Percentiles rank a stretch among this genome's conserved stretches.
Conservation (phyloP, 2,329 filamentous ascomycete genomes). For the Ploettnerulaceae sp. region DNA sequence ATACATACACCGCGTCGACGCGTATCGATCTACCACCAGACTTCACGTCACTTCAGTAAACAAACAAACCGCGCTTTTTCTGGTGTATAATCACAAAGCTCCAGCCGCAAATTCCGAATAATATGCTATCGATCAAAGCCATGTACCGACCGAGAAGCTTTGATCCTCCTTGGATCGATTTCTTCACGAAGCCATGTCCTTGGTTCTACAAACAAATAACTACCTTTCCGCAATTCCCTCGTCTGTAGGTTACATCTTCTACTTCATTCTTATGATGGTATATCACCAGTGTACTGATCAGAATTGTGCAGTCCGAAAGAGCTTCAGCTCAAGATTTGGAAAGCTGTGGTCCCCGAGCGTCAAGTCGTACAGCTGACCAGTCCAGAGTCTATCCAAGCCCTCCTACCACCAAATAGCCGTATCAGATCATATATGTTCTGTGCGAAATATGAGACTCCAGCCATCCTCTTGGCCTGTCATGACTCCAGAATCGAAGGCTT, state of each 20-base stretch:
- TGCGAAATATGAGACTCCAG: not conserved
- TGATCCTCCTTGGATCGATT: slow-evolving; percentile 16
- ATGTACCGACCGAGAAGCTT: slow-evolving; percentile 14
- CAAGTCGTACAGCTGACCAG: not conserved
- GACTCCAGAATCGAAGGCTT: not conserved
- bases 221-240: slow-evolving; percentile 11
- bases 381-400: not conserved
- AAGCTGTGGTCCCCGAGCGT: not conserved
- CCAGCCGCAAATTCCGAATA: too few relatives aligned
- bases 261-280: not conserved
- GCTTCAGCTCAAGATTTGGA: slow-evolving; percentile 12
- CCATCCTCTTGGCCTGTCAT: not conserved
- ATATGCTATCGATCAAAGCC: not conserved
- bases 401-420: not conserved
- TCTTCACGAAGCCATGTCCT: slow-evolving; percentile 14
- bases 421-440: not conserved
- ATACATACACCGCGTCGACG: too few relatives aligned
- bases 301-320: slow-evolving; percentile 5
- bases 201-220: slow-evolving; percentile 9
- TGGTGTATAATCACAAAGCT: too few relatives aligned
- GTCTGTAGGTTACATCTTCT: slow-evolving; percentile 2
- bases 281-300: not conserved
- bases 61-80: too few relatives aligned
- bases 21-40: too few relatives aligned
- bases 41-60: too few relatives aligned